These are phyloP conservation scores for Penicillium samsonianum DNA, from an alignment of 495 filamentous ascomycete genomes.

Conservation along the genomic window DNA sequence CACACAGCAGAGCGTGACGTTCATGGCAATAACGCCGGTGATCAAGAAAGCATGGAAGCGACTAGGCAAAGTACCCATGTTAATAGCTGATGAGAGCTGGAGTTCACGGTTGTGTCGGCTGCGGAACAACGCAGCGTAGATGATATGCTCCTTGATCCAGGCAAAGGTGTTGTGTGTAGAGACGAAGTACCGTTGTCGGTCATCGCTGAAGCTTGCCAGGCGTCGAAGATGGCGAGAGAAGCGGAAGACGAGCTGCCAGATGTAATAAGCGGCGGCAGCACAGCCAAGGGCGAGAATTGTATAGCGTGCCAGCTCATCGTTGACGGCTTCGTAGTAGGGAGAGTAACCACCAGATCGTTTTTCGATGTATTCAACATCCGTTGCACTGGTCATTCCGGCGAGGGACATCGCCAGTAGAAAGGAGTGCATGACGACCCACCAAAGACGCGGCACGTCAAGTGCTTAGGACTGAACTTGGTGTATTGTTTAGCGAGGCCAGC, in stretches of 20 bases:
- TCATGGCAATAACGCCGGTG: constrained; percentile 68
- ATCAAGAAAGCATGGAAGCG: constrained; percentile 79
- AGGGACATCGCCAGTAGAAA: constrained; percentile 28
- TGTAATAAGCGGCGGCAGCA: constrained; percentile 49
- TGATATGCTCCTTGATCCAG: constrained; percentile 72
- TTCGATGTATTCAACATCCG: constrained; percentile 34
- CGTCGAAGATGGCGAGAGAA: constrained; percentile 68
- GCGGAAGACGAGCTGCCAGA: constrained; percentile 52
- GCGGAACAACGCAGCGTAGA: constrained; percentile 81
- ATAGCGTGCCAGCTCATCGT: constrained; percentile 44
- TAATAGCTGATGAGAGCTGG: constrained; percentile 71
- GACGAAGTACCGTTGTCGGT: constrained; percentile 65
- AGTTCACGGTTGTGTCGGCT: constrained; percentile 87
- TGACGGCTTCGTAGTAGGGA: constrained; percentile 36
- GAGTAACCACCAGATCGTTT: constrained; percentile 27
- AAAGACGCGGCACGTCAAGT: background rate
- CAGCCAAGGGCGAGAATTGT: constrained; percentile 51
- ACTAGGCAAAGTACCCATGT: constrained; percentile 82
- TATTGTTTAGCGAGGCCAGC: constrained; percentile 27
- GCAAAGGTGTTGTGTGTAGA: constrained; percentile 51
- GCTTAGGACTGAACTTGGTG: background rate
- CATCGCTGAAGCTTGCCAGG: constrained; percentile 71
- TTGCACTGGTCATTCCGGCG: constrained; percentile 32
- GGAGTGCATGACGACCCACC: constrained; percentile 15
- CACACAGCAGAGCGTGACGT: constrained; percentile 76